phyloP scores from a whole-genome alignment of 2,329 filamentous ascomycete species.

The Ophiostoma quercus region DNA sequence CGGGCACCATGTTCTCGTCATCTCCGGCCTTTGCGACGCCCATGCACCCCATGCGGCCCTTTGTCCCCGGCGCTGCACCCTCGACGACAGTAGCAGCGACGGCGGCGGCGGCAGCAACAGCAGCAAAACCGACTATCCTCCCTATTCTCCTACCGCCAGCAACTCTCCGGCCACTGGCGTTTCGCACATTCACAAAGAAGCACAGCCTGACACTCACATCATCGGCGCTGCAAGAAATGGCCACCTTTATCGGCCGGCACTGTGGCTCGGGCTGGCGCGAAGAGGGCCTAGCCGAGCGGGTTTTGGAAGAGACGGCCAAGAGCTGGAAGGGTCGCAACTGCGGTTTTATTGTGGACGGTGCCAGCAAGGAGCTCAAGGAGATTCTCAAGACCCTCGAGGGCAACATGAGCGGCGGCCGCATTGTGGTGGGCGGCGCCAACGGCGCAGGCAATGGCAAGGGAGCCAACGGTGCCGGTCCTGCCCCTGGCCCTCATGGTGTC shows the following conservation, averaged over 20 bases:
- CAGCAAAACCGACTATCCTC: constrained; percentile 58
- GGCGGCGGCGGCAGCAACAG: constrained; percentile 67
- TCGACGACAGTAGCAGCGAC: constrained; percentile 54
- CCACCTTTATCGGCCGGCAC: constrained; percentile 84
- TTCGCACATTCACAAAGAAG: constrained; percentile 95
- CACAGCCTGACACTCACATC: constrained; percentile 90
- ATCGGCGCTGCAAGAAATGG: constrained; percentile 75
- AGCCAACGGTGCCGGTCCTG: background rate
- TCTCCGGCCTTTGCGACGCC: constrained; percentile 89
- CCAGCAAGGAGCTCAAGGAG: constrained; percentile 66
- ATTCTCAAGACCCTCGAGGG: constrained; percentile 81
- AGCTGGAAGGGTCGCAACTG: constrained; percentile 87
- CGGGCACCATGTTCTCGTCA: constrained; percentile 72
- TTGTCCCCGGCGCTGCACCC: constrained; percentile 47
- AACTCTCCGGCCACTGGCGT: constrained; percentile 82
- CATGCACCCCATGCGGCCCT: constrained; percentile 67
- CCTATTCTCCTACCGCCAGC: constrained; percentile 85
- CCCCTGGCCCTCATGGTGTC: background rate
- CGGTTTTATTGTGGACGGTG: constrained; percentile 84
- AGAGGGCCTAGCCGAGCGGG: constrained; percentile 84
- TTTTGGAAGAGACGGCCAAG: constrained; percentile 85
- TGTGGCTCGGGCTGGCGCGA: constrained; percentile 96
- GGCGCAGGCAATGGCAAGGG: background rate
- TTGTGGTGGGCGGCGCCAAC: constrained; percentile 41
- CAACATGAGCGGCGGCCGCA: constrained; percentile 79